Percentiles rank a stretch among this genome's conserved stretches.
phyloP scores from a whole-genome alignment of 768 basidiomycete species.

The Podaxis carcinomalis region DNA sequence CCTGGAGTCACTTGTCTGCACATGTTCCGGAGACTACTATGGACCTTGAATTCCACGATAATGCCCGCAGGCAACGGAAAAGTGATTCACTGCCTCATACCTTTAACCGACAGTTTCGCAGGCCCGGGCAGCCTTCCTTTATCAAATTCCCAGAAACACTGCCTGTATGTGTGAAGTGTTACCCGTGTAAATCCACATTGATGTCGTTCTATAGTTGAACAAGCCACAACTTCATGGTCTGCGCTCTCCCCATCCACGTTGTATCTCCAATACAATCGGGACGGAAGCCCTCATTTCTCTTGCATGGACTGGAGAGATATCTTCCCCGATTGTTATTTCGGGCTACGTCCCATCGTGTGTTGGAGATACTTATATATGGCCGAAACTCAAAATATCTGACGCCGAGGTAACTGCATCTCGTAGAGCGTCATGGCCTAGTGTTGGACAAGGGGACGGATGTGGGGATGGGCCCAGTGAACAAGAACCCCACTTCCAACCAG shows the following conservation, averaged over 20 bases:
- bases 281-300: conserved; percentile 27
- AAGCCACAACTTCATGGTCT: conserved; percentile 6
- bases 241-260: conserved; percentile 18
- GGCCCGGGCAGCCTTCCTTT: not conserved
- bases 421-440: not conserved
- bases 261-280: conserved; percentile 19
- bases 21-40: not conserved
- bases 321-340: conserved; percentile 12
- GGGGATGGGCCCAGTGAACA: not conserved
- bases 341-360: conserved; percentile 10
- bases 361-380: conserved; percentile 8
- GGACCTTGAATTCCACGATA: not conserved
- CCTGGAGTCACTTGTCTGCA: not conserved
- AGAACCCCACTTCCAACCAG: not conserved
- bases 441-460: not conserved
- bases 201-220: not conserved
- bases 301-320: conserved; percentile 26
- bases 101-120: not conserved
- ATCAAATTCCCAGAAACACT: conserved; percentile 3
- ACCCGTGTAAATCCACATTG: not conserved
- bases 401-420: not conserved
- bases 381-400: conserved; percentile 7
- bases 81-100: not conserved
- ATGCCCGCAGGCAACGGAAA: not conserved
- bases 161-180: not conserved